phyloP scores from a whole-genome alignment of 169 alveolate species.

The Cryptosporidium tyzzeri region DNA sequence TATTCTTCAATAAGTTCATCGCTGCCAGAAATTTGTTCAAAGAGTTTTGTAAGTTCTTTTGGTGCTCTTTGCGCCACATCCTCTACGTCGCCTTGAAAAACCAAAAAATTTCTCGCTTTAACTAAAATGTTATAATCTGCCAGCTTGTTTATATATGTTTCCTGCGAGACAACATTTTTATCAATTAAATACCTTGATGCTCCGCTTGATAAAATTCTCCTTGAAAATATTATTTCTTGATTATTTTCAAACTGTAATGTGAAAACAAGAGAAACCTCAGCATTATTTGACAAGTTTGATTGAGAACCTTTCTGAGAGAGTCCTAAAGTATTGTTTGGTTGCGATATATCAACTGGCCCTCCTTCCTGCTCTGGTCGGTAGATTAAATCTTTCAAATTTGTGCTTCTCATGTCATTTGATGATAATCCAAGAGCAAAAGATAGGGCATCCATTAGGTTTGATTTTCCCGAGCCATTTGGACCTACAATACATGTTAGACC shows the following conservation, averaged over 20 bases:
- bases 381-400: conserved; percentile 89
- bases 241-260: conserved; percentile 74
- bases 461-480: conserved; percentile 91
- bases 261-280: conserved; percentile 41
- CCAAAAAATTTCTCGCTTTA: conserved; percentile 84
- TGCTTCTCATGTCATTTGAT: conserved; percentile 86
- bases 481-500: conserved; percentile 89
- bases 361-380: conserved; percentile 84
- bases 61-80: conserved; percentile 88
- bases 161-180: conserved; percentile 82
- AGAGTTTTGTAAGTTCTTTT: conserved; percentile 87
- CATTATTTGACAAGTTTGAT: neutral
- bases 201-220: conserved; percentile 85
- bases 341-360: conserved; percentile 77
- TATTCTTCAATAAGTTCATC: conserved; percentile 79
- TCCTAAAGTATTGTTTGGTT: conserved; percentile 81
- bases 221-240: conserved; percentile 83
- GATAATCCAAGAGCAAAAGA: conserved; percentile 89
- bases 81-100: conserved; percentile 93
- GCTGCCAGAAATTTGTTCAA: conserved; percentile 90
- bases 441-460: conserved; percentile 89
- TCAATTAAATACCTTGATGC: conserved; percentile 85
- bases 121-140: conserved; percentile 79
- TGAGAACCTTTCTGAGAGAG: conserved; percentile 79
- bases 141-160: conserved; percentile 80